Base-by-base conservation (phyloP, 2,329 filamentous ascomycete genomes). In the Camptophora hylomeconis region DNA sequence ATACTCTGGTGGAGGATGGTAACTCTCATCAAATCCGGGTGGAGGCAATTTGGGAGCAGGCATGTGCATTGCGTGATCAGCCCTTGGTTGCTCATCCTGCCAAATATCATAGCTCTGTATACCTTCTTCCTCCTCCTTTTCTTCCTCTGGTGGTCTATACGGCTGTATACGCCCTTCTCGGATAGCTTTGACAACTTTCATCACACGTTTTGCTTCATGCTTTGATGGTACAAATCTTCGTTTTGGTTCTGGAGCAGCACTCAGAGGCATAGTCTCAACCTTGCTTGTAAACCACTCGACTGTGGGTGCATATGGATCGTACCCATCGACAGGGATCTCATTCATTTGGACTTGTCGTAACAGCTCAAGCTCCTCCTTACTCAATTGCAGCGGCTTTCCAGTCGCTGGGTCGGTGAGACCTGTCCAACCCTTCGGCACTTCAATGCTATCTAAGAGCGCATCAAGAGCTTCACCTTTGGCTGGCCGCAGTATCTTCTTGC, bases 111-210 rank as follows among this genome's bases (percentile, higher is more conserved):
- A 93, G 47, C 75, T 75, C 14, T 69, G 69, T 21, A 79, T 64
- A 30, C 80, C 74, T 35, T 80, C 65, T 32, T 81, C 74, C 29
- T 80, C 71, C 32, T 81, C 73, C 40, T 86, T 72, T 38, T 75
- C 69, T 44, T 82, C 80, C 46, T 74, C 67, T 0, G 75, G 74
- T 3, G 83, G 72, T 50, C 76, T 83, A 60, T 92, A 92, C 3
- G 92, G 92, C 47, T 92, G 61, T 42, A 98, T 95, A 27, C 84
- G 75, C 19, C 92, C 89, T 56, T 95, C 87, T 41, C 80, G 75
- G 44, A 98, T 98, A 20, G 89, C 89, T 48, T 81, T 83, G 30
- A 95, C 89, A 47, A 98, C 75, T 61, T 98, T 95, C 73, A 94
- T 93, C 28, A 98, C 73, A 33, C 86, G 74, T 63, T 94, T 94